A percentile compares a stretch with the other conserved stretches of the same genome.
Conservation (phyloP, 306 rosid species). For the Pachyrhizus erosus region DNA sequence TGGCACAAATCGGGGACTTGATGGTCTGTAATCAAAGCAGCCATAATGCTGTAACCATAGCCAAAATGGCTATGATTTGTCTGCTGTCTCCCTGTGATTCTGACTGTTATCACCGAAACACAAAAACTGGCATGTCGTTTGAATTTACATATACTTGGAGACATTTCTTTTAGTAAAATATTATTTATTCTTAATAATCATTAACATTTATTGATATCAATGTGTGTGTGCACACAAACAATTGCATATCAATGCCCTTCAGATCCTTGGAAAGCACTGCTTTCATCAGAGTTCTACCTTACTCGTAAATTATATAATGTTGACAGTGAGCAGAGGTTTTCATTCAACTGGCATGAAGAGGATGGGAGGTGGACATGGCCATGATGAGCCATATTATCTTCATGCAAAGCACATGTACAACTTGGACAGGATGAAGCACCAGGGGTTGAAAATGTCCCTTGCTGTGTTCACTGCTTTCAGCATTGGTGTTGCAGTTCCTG, state of each 20-base stretch:
- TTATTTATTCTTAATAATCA: not conserved
- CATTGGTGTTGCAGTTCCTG: conserved; percentile 58
- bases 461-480: conserved; percentile 60
- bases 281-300: not conserved
- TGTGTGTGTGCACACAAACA: too few species aligned
- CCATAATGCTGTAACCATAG: not conserved
- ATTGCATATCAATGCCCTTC: not conserved
- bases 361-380: conserved; percentile 64
- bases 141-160: not conserved
- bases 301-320: conserved; percentile 11
- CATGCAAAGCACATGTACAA: conserved; percentile 65
- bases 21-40: not conserved
- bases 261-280: not conserved
- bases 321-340: conserved; percentile 56
- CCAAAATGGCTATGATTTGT: too few species aligned
- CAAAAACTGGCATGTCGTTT: not conserved
- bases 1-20: not conserved
- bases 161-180: not conserved
- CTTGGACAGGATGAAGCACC: conserved; percentile 60
- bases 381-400: conserved; percentile 53
- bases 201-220: not conserved
- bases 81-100: not conserved
- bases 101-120: not conserved
- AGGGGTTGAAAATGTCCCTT: conserved; percentile 57
- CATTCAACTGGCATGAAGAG: conserved; percentile 59